Evolutionary conservation across 108 stramenopile species (phyloP), one percentile per base, ranked within the genome.

Genomic region (Pseudonitzschia multiseries): DNA sequence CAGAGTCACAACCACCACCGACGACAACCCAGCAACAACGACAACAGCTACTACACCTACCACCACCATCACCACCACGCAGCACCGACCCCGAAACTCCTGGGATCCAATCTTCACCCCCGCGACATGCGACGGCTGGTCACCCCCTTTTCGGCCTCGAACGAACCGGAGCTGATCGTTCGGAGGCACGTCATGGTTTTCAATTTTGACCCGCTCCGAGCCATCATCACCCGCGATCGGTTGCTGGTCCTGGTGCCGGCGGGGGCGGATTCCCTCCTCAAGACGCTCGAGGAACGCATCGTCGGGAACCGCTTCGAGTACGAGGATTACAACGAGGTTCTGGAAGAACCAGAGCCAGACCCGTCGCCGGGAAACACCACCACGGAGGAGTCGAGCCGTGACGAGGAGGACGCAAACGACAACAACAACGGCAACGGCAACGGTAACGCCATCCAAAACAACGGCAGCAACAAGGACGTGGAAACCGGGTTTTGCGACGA

Each of bases 81-180:
- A 42, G 42, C 42, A 9, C 42, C 42, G 4, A 48, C 18, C 46
- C 46, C 46, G 12, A 62, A 95, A 70, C 78, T 88, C 0, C 70
- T 96, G 29, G 95, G 95, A 43, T 92, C 89, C 8, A 92, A 85
- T 57, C 80, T 96, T n/a, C 95, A 96, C 71, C 95, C 95, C 17
- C 83, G 95, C 31, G 95, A 96, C 69, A 93, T 96, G 93, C 83
- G 95, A 9, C 79, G 90, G n/a, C 81, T 96, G 22, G 95, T 96
- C 26, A 92, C 95, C 6, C 95, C 92, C 22, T 93, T 96, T 75
- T 92, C 91, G 18, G 79, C 89, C 15, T 88, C 90, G 12, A 96
- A 96, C 61, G 90, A 90, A 62, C 94, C 94, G 6, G 87, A 85
- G 56, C 50, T 96, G 13, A 93, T 96, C 44, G 89, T 96, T 0